These are phyloP conservation scores for Babesia ovis DNA, from an alignment of 169 alveolate species.

Conservation along the genomic window DNA sequence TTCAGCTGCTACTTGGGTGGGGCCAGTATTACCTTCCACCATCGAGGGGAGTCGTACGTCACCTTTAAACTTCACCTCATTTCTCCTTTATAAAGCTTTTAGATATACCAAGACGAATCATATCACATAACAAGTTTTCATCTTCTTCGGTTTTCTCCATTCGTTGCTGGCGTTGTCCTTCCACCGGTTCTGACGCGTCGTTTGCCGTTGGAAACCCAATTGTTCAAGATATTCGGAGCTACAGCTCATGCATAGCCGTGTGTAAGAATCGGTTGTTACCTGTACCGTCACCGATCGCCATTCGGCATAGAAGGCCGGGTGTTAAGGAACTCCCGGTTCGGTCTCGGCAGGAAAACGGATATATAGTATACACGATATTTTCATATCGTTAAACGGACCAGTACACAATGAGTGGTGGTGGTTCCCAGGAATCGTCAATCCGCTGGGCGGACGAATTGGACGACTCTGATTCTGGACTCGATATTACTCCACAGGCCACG, in stretches of 20 bases:
- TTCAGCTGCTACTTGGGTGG: too few species aligned
- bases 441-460: constrained; percentile 59
- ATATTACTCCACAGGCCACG: not conserved
- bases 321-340: not conserved
- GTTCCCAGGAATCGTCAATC: constrained; percentile 10
- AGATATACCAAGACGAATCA: too few species aligned
- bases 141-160: too few species aligned
- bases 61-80: too few species aligned
- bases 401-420: constrained; percentile 1
- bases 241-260: not conserved
- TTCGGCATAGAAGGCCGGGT: not conserved
- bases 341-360: too few species aligned
- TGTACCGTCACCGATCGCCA: not conserved
- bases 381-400: too few species aligned
- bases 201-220: not conserved
- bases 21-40: constrained; percentile 1
- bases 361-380: too few species aligned
- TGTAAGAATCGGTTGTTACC: not conserved
- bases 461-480: constrained; percentile 34
- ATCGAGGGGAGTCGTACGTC: not conserved
- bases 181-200: not conserved
- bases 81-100: too few species aligned
- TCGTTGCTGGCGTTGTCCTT: too few species aligned
- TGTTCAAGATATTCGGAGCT: not conserved
- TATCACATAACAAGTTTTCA: too few species aligned